phyloP scores from a whole-genome alignment of 345 rosid genomes.

The Zanthoxylum bungeanum region DNA sequence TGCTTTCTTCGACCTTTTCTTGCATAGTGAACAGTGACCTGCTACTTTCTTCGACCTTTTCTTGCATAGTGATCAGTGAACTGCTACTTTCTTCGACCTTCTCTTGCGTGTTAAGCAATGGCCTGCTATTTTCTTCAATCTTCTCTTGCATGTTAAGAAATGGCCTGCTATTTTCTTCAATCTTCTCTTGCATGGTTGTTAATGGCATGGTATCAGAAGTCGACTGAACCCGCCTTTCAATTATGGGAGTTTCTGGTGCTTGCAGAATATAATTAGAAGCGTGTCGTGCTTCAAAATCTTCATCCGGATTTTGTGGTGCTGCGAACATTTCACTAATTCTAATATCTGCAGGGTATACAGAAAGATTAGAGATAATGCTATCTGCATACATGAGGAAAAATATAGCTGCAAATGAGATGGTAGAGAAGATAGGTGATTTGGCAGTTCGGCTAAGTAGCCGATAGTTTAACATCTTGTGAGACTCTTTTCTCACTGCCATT shows the following conservation, averaged over 20 bases:
- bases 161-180: slow-evolving; percentile 1
- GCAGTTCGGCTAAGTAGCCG: slow-evolving; percentile 10
- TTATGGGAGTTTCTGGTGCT: not conserved
- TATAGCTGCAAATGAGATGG: slow-evolving; percentile 21
- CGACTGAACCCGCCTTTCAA: slow-evolving; percentile 7
- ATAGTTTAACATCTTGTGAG: not conserved
- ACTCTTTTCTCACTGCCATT: slow-evolving; percentile 15
- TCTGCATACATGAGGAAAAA: slow-evolving; percentile 29
- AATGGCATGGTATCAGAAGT: not conserved
- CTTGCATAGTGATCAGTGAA: too few relatives aligned
- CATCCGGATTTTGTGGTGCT: not conserved
- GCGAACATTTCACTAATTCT: not conserved
- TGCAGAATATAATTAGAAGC: not conserved
- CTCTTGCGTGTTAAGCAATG: too few relatives aligned
- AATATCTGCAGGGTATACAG: slow-evolving; percentile 1
- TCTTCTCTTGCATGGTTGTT: not conserved
- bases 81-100: too few relatives aligned
- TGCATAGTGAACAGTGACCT: too few relatives aligned
- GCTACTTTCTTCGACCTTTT: too few relatives aligned
- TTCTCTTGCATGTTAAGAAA: not conserved
- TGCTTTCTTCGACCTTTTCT: not conserved
- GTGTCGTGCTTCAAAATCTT: not conserved
- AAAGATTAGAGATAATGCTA: slow-evolving; percentile 2
- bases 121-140: not conserved
- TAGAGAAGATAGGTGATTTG: slow-evolving; percentile 18